Percentiles rank a stretch among this genome's conserved stretches.
Conservation (phyloP, 129 eudicot species). For the Cynara cardunculus region DNA sequence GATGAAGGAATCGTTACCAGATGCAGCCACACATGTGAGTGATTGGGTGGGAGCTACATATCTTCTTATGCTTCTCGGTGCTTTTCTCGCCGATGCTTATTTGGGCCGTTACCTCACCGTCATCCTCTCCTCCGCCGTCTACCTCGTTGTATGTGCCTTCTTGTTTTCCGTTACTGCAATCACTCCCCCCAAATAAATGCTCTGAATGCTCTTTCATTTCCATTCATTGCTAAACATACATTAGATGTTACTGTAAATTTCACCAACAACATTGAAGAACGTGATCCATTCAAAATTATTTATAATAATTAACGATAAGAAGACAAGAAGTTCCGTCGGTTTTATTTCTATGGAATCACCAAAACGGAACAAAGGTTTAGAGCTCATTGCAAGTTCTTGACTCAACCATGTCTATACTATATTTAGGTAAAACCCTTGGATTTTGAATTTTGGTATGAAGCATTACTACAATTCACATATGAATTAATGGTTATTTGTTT, state of each 20-base stretch:
- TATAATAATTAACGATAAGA: not conserved
- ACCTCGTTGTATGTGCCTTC: conserved; percentile 46
- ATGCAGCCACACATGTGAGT: conserved; percentile 78
- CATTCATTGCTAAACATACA: not conserved
- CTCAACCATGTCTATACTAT: not conserved
- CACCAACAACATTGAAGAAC: not conserved
- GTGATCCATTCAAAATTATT: not conserved
- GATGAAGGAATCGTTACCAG: conserved; percentile 71
- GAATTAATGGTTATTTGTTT: not conserved
- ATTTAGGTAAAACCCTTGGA: not conserved
- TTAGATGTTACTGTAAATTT: not conserved
- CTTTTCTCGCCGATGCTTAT: conserved; percentile 93
- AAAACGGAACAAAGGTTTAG: not conserved
- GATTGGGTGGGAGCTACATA: conserved; percentile 95
- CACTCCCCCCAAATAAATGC: not conserved
- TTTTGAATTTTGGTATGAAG: not conserved
- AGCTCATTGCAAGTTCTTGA: not conserved
- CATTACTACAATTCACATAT: not conserved
- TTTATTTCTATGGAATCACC: not conserved
- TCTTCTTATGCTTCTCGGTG: conserved; percentile 69
- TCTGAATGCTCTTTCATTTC: not conserved
- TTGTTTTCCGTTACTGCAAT: not conserved
- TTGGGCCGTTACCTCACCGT: conserved; percentile 80
- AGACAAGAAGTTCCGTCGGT: not conserved
- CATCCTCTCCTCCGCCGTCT: conserved; percentile 64